phyloP scores from a whole-genome alignment of 148 eudicot species.

The Rhododendron simsii region DNA sequence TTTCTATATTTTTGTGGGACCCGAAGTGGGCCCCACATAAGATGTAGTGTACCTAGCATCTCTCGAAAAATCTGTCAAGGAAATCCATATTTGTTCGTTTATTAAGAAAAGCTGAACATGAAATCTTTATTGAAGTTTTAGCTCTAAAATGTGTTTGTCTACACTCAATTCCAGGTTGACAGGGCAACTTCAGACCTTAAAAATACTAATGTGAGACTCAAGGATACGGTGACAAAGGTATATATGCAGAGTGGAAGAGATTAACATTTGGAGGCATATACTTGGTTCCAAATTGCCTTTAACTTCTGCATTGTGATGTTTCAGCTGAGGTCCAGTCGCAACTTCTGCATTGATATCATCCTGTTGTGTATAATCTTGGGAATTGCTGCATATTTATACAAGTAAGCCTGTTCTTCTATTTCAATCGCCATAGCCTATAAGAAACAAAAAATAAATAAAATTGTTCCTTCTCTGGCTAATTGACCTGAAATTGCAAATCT shows the following conservation, averaged over 20 bases:
- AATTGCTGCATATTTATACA: conserved; percentile 61
- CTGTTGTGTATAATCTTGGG: conserved; percentile 54
- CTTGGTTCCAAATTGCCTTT: background rate
- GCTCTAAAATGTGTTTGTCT: background rate
- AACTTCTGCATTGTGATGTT: conserved; percentile 2
- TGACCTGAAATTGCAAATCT: background rate
- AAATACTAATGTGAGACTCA: conserved; percentile 54
- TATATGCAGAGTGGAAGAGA: background rate
- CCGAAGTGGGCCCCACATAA: too few species aligned
- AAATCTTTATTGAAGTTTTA: background rate
- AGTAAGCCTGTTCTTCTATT: conserved; percentile 28
- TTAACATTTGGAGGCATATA: background rate
- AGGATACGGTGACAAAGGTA: conserved; percentile 53
- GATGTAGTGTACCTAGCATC: too few species aligned
- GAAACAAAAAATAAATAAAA: background rate
- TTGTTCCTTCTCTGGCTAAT: background rate
- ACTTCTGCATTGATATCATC: conserved; percentile 61
- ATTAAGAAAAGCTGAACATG: background rate
- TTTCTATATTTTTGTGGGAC: too few species aligned
- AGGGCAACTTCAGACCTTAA: conserved; percentile 46
- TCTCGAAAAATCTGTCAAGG: background rate
- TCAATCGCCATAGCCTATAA: background rate
- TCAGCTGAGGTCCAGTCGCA: conserved; percentile 69
- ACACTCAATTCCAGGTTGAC: conserved; percentile 31
- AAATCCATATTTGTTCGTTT: background rate